phyloP scores from a whole-genome alignment of 306 rosid species.

The Begonia loranthoides region DNA sequence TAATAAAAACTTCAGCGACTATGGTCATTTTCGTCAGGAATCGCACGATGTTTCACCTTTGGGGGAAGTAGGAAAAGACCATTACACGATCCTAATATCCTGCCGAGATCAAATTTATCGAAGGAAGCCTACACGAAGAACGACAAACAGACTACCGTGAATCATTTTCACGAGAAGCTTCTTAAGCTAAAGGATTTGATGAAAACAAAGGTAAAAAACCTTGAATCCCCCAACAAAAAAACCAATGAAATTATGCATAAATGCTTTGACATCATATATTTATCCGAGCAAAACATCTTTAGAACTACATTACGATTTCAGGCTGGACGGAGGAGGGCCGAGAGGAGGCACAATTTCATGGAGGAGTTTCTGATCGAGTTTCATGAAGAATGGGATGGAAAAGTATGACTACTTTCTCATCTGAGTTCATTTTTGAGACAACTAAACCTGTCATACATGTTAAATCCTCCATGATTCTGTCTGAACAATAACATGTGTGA shows the following conservation, averaged over 20 bases:
- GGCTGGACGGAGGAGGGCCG: conserved; percentile 86
- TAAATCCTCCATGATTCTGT: too few species aligned
- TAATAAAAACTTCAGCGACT: too few species aligned
- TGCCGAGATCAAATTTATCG: conserved; percentile 45
- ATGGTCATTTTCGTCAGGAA: conserved; percentile 23
- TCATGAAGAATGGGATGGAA: conserved; percentile 72
- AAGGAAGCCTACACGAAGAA: conserved; percentile 63
- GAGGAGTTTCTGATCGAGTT: conserved; percentile 70
- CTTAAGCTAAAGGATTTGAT: conserved; percentile 78
- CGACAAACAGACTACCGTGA: conserved; percentile 67
- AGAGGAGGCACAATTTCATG: conserved; percentile 81
- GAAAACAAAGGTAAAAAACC: conserved; percentile 63
- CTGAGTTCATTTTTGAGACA: not conserved
- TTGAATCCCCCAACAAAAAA: not conserved
- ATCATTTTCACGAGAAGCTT: conserved; percentile 92
- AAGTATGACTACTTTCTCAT: conserved; percentile 17
- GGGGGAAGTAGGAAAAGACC: conserved; percentile 70
- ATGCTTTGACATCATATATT: not conserved
- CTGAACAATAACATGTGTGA: too few species aligned
- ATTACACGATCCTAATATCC: conserved; percentile 59
- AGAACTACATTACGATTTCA: conserved; percentile 20
- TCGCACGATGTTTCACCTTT: conserved; percentile 90
- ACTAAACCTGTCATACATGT: too few species aligned
- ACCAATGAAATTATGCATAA: too few species aligned
- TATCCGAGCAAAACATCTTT: not conserved